Evolutionary conservation across 148 eudicot genomes (phyloP).

Genomic region (Fagopyrum homotropicum): DNA sequence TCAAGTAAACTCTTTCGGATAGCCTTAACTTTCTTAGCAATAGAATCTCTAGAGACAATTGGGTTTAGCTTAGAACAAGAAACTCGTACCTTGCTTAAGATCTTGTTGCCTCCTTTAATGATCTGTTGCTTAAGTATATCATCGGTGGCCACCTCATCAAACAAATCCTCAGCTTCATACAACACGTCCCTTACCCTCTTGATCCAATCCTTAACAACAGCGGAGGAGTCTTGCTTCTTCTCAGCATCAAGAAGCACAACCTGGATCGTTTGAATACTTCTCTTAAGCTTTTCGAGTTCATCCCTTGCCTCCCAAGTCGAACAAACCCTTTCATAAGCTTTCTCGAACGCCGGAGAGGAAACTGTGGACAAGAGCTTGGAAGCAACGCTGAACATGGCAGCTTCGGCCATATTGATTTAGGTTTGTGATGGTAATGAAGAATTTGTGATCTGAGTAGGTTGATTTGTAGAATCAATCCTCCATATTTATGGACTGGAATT

Average conservation of each 20-base stretch:
- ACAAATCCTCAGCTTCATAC: background rate
- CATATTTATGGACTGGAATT: too few species aligned
- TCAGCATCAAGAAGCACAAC: conserved; percentile 27
- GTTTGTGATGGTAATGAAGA: too few species aligned
- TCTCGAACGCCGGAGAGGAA: background rate
- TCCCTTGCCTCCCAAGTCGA: conserved; percentile 12
- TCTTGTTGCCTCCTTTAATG: background rate
- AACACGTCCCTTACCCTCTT: background rate
- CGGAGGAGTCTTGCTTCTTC: conserved; percentile 18
- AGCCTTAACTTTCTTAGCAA: background rate
- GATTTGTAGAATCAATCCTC: too few species aligned
- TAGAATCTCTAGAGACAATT: background rate
- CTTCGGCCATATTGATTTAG: too few species aligned
- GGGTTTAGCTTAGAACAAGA: background rate
- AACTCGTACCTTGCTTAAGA: background rate
- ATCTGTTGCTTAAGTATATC: background rate
- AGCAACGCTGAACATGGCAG: too few species aligned
- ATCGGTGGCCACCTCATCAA: background rate
- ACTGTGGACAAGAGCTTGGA: background rate
- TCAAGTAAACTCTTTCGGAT: background rate
- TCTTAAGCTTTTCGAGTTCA: conserved; percentile 13
- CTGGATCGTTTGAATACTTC: conserved; percentile 16
- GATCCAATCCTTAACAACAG: conserved; percentile 15
- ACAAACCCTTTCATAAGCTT: background rate
- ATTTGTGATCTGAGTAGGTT: too few species aligned